Base-by-base conservation (phyloP, 2,329 filamentous ascomycete species). In the Pleomassaria siparia region DNA sequence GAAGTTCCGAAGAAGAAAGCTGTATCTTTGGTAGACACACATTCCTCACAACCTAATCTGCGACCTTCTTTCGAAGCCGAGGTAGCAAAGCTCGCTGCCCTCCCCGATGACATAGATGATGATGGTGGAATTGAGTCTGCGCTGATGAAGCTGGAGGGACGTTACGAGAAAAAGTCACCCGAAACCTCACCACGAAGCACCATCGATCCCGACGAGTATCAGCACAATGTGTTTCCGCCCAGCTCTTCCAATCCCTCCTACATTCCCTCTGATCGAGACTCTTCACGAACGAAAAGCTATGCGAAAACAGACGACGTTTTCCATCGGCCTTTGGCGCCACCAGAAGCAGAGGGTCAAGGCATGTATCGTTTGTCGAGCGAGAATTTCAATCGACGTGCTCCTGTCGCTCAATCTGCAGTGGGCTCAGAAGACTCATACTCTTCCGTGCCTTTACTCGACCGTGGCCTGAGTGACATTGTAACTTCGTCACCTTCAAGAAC, bases 111-210 rank as follows among this genome's bases (percentile, higher is more conserved):
- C 51, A 86, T 87, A 37, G 89, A 74, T 18, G 75, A 75, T 37
- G 75, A 95, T 63, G 90, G 90, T 6, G 92, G 92, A 11, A 85
- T 97, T 21, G 94, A 97, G 64, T 91, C 91, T n/a, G 89, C 94
- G 0, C 71, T 99, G 42, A 73, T 91, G 59, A 99, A 97, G 63
- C 79, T 99, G 0, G 94, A 99, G 73, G 94, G 94, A 9, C 92
- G 84, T 57, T 94, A 86, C 58, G 80, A 86, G 64, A 84, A 79
- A 57, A 57, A 62, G 41, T 39, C 36, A 4, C 47, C 55, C 29
- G 53, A 58, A 7, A 51, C 58, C n/a, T 62, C 62, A 4, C 53
- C 56, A 33, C 51, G 46, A 22, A 45, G 39, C 4, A 58, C 55
- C 20, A 44, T 58, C 11, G 54, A 57, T 20, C 50, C 63, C 3